Evolutionary conservation across 371 early-diverging fungal species (phyloP).

Genomic region (Gilbertella persicaria): DNA sequence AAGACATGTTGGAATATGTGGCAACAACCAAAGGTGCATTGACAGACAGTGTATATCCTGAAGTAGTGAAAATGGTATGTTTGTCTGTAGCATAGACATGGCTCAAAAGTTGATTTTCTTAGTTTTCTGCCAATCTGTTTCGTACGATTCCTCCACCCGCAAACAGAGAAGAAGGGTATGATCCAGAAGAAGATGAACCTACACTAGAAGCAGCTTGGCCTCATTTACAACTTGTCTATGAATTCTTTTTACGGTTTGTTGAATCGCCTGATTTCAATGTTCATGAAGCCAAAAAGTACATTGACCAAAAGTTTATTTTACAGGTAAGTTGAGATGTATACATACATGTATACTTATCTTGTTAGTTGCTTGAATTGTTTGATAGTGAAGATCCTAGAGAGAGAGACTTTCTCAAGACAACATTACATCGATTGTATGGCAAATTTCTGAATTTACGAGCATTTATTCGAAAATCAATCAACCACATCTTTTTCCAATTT

Average conservation of each 20-base stretch:
- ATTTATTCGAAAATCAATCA: constrained; percentile 94
- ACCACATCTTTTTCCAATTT: constrained; percentile 96
- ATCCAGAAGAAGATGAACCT: constrained; percentile 97
- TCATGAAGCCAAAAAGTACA: constrained; percentile 67
- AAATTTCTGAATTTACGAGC: constrained; percentile 95
- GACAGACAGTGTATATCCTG: constrained; percentile 87
- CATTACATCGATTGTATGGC: constrained; percentile 96
- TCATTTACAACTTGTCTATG: constrained; percentile 95
- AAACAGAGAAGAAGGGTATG: constrained; percentile 66
- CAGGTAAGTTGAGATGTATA: constrained; percentile 32
- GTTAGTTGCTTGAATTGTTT: constrained; percentile 89
- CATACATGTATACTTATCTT: constrained; percentile 17
- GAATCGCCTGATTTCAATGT: constrained; percentile 95
- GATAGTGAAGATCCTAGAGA: constrained; percentile 98
- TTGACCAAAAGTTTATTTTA: constrained; percentile 42
- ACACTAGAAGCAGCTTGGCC: constrained; percentile 96
- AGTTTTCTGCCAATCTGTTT: constrained; percentile 91
- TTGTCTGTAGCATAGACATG: background rate
- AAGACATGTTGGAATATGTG: constrained; percentile 92
- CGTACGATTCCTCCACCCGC: constrained; percentile 93
- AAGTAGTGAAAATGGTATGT: constrained; percentile 89
- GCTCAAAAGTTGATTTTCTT: too few relatives aligned
- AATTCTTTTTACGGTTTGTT: constrained; percentile 93
- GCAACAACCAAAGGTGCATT: constrained; percentile 83
- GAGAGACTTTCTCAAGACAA: constrained; percentile 96